A percentile compares a stretch with the other conserved stretches of the same genome.
Conservation (phyloP, 768 basidiomycete species). For the Lentinus tigrinus region DNA sequence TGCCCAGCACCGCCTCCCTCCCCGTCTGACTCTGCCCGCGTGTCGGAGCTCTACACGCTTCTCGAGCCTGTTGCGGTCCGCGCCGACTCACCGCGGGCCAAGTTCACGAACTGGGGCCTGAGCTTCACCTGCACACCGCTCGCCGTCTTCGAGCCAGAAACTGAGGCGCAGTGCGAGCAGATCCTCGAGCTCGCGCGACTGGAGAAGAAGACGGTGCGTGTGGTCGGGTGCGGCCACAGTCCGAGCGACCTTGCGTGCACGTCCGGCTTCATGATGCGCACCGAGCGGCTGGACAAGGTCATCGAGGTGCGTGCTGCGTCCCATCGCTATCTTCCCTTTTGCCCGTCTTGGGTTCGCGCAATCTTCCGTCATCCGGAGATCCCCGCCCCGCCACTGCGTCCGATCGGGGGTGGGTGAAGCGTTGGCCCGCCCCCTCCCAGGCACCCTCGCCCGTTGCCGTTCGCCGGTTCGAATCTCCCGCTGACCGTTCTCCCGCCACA, state of each 20-base stretch:
- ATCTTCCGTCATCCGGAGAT: constrained; percentile 23
- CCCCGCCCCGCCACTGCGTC: constrained; percentile 15
- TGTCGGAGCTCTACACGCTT: constrained; percentile 47
- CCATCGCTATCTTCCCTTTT: constrained; percentile 22
- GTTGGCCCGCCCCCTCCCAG: constrained; percentile 12
- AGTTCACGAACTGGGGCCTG: constrained; percentile 84
- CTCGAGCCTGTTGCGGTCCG: constrained; percentile 58
- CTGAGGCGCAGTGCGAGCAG: constrained; percentile 64
- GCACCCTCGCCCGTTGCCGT: constrained; percentile 1
- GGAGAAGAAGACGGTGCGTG: constrained; percentile 69
- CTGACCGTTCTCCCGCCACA: constrained; percentile 30
- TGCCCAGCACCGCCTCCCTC: neutral
- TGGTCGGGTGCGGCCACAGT: constrained; percentile 88
- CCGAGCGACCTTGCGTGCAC: constrained; percentile 95
- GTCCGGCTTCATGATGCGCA: constrained; percentile 79
- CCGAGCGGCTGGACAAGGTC: constrained; percentile 67
- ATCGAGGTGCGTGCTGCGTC: constrained; percentile 80
- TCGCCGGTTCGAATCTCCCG: neutral
- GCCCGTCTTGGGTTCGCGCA: constrained; percentile 11
- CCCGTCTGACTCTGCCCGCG: constrained; percentile 33
- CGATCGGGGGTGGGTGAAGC: too few relatives aligned
- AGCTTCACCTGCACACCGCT: constrained; percentile 72
- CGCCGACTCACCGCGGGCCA: constrained; percentile 34
- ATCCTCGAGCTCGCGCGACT: constrained; percentile 80
- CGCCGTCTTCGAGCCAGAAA: constrained; percentile 74